Percentiles rank a stretch among this genome's conserved stretches.
Conservation (phyloP, 108 stramenopile species). For the Cyclotella sp. region DNA sequence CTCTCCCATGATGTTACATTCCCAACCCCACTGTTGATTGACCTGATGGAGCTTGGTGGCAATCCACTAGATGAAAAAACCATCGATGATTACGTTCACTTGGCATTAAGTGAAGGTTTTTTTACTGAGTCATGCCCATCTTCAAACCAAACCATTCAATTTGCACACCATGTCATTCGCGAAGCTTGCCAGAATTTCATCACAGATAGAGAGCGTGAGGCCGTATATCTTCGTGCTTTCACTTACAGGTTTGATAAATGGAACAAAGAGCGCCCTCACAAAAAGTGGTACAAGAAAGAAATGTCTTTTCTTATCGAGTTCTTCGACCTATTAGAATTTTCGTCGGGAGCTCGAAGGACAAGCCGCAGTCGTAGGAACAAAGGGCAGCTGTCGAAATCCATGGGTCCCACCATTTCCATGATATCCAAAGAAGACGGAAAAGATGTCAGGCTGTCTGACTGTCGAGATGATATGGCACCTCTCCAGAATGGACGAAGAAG, state of each 20-base stretch:
- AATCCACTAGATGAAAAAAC: constrained; percentile 5
- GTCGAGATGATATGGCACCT: not conserved
- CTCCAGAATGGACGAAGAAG: not conserved
- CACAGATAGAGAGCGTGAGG: not conserved
- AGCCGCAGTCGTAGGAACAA: not conserved
- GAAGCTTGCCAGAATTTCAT: constrained; percentile 3
- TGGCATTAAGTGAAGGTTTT: constrained; percentile 2
- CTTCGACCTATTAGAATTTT: constrained; percentile 7
- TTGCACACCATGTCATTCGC: constrained; percentile 14
- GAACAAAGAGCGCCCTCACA: constrained; percentile 7
- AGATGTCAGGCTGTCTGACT: constrained; percentile 20
- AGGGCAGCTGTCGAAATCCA: not conserved
- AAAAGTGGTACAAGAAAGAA: constrained; percentile 13
- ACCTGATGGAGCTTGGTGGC: not conserved
- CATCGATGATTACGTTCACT: not conserved
- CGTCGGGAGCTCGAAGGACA: not conserved
- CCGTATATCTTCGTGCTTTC: not conserved
- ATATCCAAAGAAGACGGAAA: constrained; percentile 10
- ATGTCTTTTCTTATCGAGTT: constrained; percentile 13
- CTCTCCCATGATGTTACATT: not conserved
- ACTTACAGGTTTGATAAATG: constrained; percentile 6
- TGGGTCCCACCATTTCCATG: not conserved
- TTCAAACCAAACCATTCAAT: constrained; percentile 2
- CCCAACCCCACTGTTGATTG: not conserved
- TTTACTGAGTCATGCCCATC: not conserved